Evolutionary conservation across 805 yeast species (phyloP), one percentile per base, ranked within the genome.

Genomic region (Suhomyces sp.): DNA sequence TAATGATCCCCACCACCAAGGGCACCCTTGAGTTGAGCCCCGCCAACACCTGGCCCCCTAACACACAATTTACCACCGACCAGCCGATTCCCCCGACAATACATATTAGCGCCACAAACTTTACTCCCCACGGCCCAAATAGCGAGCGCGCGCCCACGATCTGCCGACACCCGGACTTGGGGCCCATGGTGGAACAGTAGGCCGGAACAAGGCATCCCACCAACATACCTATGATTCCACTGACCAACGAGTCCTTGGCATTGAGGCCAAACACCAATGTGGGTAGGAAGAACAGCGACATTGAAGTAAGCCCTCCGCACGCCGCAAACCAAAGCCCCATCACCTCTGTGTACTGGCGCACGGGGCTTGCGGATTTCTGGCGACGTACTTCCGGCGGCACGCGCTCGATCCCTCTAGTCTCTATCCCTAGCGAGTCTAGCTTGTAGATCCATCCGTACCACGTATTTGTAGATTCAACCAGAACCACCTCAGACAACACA

Each of bases 311-410:
- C 1, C 76, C 75, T 9, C 74, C 75, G 55, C 75, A 69, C 2
- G 71, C 76, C 36, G 76, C 70, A 51, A 68, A 61, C 75, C 75
- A 72, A 9, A 72, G 63, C 1, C 76, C 76, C 24, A 66, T 47
- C 5, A 72, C 74, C 48, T 66, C 61, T 5, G 63, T 15, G 46
- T 70, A 65, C 48, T 68, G 73, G 53, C 38, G 53, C 50, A 6
- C 26, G n/a, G 36, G 22, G 12, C 27, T 23, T 8, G 5, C 19
- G 22, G 23, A 13, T 8, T 12, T 35, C n/a, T 27, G 36, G 4
- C 51, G 46, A 48, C 74, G 58, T 47, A 68, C 74, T 45, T 65
- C 61, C 0, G 71, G 65, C 0, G 63, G 35, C 1, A 70, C 70
- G 45, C 76, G 50, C 51, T 72, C 74, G 19, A 72, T 71, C 1